Conservation (phyloP, 1,139 yeast species). For the Suhomyces coccinellae region DNA sequence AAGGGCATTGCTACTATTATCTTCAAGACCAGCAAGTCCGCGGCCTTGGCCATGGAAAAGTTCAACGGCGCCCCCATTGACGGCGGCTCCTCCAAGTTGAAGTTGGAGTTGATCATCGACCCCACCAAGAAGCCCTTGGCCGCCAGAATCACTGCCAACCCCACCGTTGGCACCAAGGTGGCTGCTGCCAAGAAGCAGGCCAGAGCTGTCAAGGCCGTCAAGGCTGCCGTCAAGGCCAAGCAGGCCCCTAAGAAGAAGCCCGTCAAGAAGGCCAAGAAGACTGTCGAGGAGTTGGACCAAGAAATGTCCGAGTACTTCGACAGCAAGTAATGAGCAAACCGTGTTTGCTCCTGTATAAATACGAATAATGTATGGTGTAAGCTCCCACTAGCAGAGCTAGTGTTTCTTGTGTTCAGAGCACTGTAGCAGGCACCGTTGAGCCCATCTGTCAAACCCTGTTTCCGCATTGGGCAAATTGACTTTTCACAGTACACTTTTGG, state of each 20-base stretch:
- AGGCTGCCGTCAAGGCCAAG: constrained; percentile 18
- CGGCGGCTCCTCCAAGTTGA: constrained; percentile 75
- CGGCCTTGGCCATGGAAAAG: constrained; percentile 70
- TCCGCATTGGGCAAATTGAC: too few species aligned
- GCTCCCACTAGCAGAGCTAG: constrained; percentile 1
- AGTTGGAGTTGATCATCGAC: constrained; percentile 82
- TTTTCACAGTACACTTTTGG: too few species aligned
- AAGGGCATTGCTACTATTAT: constrained; percentile 89
- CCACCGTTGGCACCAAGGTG: constrained; percentile 24
- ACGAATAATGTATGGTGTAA: not conserved
- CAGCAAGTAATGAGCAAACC: constrained; percentile 4
- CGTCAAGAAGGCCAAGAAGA: constrained; percentile 58
- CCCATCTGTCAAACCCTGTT: too few species aligned
- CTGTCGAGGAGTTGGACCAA: constrained; percentile 87
- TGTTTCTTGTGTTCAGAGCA: not conserved
- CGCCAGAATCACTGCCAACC: constrained; percentile 63
- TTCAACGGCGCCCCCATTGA: constrained; percentile 95
- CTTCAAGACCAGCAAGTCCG: constrained; percentile 68
- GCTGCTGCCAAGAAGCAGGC: constrained; percentile 23
- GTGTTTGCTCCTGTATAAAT: constrained; percentile 5
- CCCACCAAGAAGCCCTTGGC: constrained; percentile 78
- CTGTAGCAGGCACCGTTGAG: too few species aligned
- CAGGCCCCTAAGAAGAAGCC: constrained; percentile 20
- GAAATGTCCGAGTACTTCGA: constrained; percentile 88
- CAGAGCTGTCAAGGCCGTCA: constrained; percentile 18